Base-by-base conservation (phyloP, 139 green algal species). In the Astrephomene gubernaculifera region DNA sequence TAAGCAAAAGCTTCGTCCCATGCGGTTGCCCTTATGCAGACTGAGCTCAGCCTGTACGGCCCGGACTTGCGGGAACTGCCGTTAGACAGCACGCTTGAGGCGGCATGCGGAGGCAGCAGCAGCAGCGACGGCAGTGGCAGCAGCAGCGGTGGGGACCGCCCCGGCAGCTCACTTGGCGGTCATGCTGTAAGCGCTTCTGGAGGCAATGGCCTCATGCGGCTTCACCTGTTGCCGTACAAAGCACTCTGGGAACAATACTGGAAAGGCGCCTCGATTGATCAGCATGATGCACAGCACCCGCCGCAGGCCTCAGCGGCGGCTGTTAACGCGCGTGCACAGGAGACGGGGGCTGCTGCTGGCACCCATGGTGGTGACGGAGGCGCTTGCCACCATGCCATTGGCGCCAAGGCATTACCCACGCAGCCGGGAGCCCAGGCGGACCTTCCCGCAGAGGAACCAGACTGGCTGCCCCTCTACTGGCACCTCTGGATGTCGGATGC, bases 141-240 rank as follows among this genome's bases (percentile, higher is more conserved):
- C 71, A 35, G 71, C 71, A n/a, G 33, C 3, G 43, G 31, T 17
- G 25, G 10, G n/a, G 54, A 64, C 39, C n/a, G n/a, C n/a, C n/a
- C n/a, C n/a, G n/a, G n/a, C n/a, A n/a, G n/a, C n/a, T n/a, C n/a
- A n/a, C n/a, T n/a, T n/a, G n/a, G n/a, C n/a, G n/a, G n/a, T n/a
- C n/a, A n/a, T n/a, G n/a, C n/a, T n/a, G n/a, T n/a, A n/a, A n/a
- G n/a, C n/a, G n/a, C n/a, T n/a, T n/a, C n/a, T n/a, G n/a, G n/a
- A n/a, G n/a, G n/a, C n/a, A n/a, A n/a, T n/a, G 36, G 74, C 6
- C 25, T 29, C 7, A 8, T 82, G 36, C 54, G 43, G 8, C 78
- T 84, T 44, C 78, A 84, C 78, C 78, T 84, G 22, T 43, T 84
- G 63, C 78, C 78, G 43, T 84, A 84, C 78, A 84, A 74, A 43